Evolutionary conservation across 2,329 filamentous ascomycete species (phyloP).

Genomic region (Paracoccidioides lutzii): DNA sequence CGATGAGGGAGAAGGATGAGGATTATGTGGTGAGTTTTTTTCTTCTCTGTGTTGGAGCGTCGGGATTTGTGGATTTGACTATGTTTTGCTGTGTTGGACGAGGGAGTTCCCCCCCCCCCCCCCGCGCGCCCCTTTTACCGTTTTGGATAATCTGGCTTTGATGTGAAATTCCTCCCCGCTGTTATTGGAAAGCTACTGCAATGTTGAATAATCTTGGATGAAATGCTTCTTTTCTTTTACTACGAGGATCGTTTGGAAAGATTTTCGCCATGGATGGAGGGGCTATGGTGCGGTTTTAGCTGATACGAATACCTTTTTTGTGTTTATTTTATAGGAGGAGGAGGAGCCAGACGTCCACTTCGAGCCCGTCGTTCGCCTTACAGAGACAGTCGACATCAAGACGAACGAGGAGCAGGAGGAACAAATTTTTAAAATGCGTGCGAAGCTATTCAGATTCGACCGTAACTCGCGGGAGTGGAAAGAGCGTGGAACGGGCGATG

Average conservation of each 20-base stretch:
- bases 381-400: conserved; percentile 92
- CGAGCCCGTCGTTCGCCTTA: conserved; percentile 89
- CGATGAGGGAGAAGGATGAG: conserved; percentile 49
- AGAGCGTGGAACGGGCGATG: conserved; percentile 94
- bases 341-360: conserved; percentile 93
- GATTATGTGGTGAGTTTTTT: conserved; percentile 39
- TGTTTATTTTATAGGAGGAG: conserved; percentile 23
- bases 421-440: conserved; percentile 98
- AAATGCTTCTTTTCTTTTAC: no score
- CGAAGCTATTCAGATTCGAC: conserved; percentile 98
- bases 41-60: background rate
- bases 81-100: background rate
- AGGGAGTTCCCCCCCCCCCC: no score
- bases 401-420: conserved; percentile 98
- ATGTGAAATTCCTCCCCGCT: no score
- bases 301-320: background rate
- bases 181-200: no score
- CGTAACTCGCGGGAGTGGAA: conserved; percentile 92
- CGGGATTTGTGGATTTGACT: conserved; percentile 3
- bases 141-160: no score
- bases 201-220: no score
- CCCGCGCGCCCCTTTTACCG: no score
- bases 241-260: no score
- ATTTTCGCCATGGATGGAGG: no score
- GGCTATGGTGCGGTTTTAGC: background rate